A percentile compares a stretch with the other conserved stretches of the same genome.
These are phyloP conservation scores for Ricinus communis DNA, from an alignment of 345 rosid genomes.

Conservation along the genomic window DNA sequence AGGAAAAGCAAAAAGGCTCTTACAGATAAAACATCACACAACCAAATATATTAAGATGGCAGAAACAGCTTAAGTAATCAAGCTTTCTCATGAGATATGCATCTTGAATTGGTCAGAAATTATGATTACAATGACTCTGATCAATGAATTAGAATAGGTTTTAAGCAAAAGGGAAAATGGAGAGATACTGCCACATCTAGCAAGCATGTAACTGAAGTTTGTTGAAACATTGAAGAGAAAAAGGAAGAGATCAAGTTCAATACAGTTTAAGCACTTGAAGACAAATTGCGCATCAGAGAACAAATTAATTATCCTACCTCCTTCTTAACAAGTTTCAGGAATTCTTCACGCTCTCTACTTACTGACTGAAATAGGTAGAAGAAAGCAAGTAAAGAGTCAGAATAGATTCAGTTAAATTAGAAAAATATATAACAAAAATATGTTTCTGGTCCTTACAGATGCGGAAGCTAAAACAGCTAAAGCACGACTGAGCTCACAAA, in stretches of 20 bases:
- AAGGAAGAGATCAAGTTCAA: neutral
- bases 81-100: constrained; percentile 3
- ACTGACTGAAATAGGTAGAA: constrained; percentile 61
- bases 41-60: neutral
- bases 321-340: constrained; percentile 76
- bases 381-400: constrained; percentile 19
- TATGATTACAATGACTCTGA: neutral
- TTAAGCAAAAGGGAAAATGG: neutral
- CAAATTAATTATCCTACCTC: constrained; percentile 51
- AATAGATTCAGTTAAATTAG: constrained; percentile 1
- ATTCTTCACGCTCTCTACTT: constrained; percentile 96
- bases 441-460: constrained; percentile 56
- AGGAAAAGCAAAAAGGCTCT: neutral
- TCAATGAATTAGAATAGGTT: neutral
- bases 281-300: neutral
- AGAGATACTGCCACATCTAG: neutral
- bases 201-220: neutral
- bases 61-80: neutral
- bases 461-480: constrained; percentile 96
- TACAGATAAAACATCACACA: neutral
- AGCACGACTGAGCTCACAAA: constrained; percentile 97
- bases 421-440: neutral
- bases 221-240: neutral
- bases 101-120: neutral
- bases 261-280: neutral